Conservation (phyloP, 2,329 filamentous ascomycete genomes). For the Byssothecium circinans region DNA sequence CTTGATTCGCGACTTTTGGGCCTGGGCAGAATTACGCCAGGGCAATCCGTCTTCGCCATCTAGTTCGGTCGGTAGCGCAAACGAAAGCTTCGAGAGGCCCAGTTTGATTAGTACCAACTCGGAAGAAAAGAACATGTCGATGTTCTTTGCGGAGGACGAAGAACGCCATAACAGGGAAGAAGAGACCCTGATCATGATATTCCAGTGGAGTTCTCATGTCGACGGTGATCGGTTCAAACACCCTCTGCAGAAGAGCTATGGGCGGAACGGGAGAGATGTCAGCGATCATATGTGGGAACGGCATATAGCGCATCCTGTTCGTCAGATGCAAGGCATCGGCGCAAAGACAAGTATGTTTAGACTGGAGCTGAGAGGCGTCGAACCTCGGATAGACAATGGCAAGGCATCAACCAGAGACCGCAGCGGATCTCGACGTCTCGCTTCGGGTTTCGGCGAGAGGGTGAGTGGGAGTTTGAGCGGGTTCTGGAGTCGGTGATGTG, state of each 20-base stretch:
- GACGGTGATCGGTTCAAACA: conserved; percentile 34
- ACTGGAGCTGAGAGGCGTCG: conserved; percentile 30
- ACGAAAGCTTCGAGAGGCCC: conserved; percentile 10
- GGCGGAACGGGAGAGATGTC: conserved; percentile 25
- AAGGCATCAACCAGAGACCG: conserved; percentile 17
- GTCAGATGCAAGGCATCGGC: conserved; percentile 26
- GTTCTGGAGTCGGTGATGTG: conserved; percentile 21
- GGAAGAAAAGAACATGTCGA: conserved; percentile 30
- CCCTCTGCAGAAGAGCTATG: conserved; percentile 28
- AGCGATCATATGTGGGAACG: conserved; percentile 28
- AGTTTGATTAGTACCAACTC: conserved; percentile 23
- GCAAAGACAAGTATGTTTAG: conserved; percentile 25
- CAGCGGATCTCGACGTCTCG: conserved; percentile 25
- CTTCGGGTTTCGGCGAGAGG: conserved; percentile 25
- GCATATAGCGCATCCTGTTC: conserved; percentile 29
- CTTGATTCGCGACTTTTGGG: conserved; percentile 32
- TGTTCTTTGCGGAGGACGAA: conserved; percentile 20
- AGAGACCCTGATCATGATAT: conserved; percentile 34
- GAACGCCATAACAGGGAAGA: conserved; percentile 16
- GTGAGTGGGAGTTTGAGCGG: conserved; percentile 31
- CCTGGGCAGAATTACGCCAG: conserved; percentile 29
- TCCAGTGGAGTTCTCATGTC: conserved; percentile 31
- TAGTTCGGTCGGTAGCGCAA: conserved; percentile 11
- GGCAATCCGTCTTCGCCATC: conserved; percentile 13
- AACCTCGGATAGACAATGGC: conserved; percentile 19